These are phyloP conservation scores for Centaurea solstitialis DNA, from an alignment of 129 eudicot species.

Conservation along the genomic window DNA sequence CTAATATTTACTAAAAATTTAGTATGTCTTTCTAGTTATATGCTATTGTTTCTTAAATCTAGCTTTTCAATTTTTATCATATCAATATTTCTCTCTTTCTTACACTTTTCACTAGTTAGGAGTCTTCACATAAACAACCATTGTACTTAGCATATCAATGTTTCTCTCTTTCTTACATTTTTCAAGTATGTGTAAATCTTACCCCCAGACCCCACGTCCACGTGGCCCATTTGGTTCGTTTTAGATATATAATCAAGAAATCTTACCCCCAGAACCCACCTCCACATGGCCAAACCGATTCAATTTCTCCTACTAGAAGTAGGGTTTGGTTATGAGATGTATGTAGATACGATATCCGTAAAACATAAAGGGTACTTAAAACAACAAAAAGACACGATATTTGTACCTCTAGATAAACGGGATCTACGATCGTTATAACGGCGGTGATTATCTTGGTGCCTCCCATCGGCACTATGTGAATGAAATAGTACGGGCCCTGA, in stretches of 20 bases:
- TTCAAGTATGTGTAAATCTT: not conserved
- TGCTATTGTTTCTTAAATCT: not conserved
- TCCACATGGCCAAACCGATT: not conserved
- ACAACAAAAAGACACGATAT: not conserved
- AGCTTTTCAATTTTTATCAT: not conserved
- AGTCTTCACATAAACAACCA: not conserved
- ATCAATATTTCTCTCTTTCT: not conserved
- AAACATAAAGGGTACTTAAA: not conserved
- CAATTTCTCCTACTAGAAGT: not conserved
- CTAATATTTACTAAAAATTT: not conserved
- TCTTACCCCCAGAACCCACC: not conserved
- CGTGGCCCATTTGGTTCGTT: not conserved
- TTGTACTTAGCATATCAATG: not conserved
- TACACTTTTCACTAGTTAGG: not conserved
- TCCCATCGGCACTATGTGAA: constrained; percentile 27
- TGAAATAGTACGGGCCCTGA: constrained; percentile 44
- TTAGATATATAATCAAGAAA: not conserved
- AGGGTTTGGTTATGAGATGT: not conserved
- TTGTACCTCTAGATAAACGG: constrained; percentile 48
- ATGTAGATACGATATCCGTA: not conserved
- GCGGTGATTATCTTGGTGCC: constrained; percentile 25
- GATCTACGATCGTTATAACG: constrained; percentile 37
- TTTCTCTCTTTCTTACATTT: not conserved
- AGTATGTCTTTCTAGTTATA: not conserved
- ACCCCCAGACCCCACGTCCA: not conserved